Evolutionary conservation across 2,329 filamentous ascomycete genomes (phyloP), one percentile per base, ranked within the genome.

Genomic region (Hypoxylon sp.): DNA sequence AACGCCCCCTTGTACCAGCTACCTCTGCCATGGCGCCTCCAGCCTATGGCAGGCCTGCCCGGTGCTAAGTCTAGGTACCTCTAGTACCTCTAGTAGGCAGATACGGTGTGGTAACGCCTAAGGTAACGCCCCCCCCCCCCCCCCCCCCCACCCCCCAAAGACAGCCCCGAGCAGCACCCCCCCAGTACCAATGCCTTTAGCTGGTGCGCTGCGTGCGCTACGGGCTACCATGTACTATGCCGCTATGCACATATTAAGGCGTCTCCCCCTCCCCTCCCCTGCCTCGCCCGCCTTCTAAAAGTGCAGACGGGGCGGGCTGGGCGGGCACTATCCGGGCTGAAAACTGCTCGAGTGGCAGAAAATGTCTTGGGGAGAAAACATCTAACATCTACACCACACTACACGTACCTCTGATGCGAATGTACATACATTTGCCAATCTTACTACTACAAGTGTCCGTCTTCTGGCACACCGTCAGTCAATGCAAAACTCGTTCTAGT

Each of bases 221-320:
- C 38, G 45, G 17, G n/a, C n/a, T 9, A 35, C 31, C 15, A 35
- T 18, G 15, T 9, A 35, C 31, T 9, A 35, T 18, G 15, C 31
- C 40, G 24, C 47, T 50, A 55, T 60, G 47, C 40, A 55, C 47
- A 46, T 59, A 55, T 55, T 46, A 55, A 50, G 31, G 26, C n/a
- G n/a, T 29, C 21, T 21, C 21, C 21, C 38, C 29, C 21, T 31
- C 38, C n/a, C n/a, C n/a, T n/a, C n/a, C n/a, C n/a, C n/a, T n/a
- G n/a, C n/a, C n/a, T n/a, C n/a, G n/a, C n/a, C n/a, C n/a, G n/a
- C n/a, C 40, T 35, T 35, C 31, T 2, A 35, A n/a, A n/a, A 17
- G 31, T 35, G 31, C 31, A 35, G n/a, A 35, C 18, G 31, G 31
- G 31, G 5, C 46, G 35, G 49, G 38, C n/a, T 50, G 55, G 40